Evolutionary conservation across 495 filamentous ascomycete species (phyloP), one percentile per base, ranked within the genome.

Genomic region (Tricharina praecox): DNA sequence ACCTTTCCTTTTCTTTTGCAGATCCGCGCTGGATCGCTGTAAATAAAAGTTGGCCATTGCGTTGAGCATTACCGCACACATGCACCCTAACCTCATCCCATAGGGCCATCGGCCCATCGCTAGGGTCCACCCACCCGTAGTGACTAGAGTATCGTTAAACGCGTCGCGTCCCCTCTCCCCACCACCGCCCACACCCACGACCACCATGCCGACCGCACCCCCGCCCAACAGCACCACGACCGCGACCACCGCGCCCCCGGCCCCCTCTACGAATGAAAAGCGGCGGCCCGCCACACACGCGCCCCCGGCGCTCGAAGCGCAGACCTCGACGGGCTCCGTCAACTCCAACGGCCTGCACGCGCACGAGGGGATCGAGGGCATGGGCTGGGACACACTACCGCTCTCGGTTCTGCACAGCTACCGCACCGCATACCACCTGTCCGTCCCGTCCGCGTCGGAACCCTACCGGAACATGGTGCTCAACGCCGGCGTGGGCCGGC

Each of bases 281-380:
- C 55, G 55, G 28, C 55, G 54, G 18, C 55, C 40, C 10, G 40
- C 40, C 7, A 18, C 28, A 25, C 36, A 34, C 2, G 5, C 50
- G 15, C 9, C 46, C 23, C 26, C 42, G 24, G 36, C 28, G 13
- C 25, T 50, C 3, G 52, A 54, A 10, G 50, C 58, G 36, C 57
- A 57, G 38, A 26, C 41, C 26, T 42, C 36, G 36, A 39, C 50
- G 23, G 55, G 45, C 32, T 50, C 46, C 3, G 40, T 43, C 7
- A 60, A 59, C 47, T 49, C 56, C 18, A 60, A 60, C 24, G 57
- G 57, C 25, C 46, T 56, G 8, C 57, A 60, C 49, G 57, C 57
- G 34, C 57, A 60, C 30, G 57, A 60, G 24, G 57, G 57, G 19
- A 60, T 60, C 25, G 57, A 60, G 44, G 57, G 57, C 20, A 61